These are phyloP conservation scores for Penicillium polonicum DNA, from an alignment of 2,329 filamentous ascomycete genomes.

Conservation along the genomic window DNA sequence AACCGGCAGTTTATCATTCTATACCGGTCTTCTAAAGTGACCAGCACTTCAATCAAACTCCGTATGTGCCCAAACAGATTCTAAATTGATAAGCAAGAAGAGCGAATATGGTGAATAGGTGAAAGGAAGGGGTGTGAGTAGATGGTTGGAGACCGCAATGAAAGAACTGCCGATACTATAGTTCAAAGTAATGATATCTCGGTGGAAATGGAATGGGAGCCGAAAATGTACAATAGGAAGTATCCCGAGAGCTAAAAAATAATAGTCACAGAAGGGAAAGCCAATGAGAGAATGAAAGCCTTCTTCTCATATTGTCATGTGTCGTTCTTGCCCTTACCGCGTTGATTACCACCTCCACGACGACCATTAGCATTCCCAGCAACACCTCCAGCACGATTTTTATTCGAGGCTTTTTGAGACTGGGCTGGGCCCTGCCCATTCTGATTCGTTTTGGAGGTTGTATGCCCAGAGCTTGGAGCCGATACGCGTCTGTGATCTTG, in stretches of 20 bases:
- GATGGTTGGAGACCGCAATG: neutral
- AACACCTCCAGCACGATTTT: constrained; percentile 12
- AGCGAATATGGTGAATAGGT: neutral
- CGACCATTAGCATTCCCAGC: constrained; percentile 16
- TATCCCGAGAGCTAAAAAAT: neutral
- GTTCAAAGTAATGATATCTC: neutral
- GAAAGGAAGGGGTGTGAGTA: neutral
- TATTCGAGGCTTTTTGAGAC: constrained; percentile 9
- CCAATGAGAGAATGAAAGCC: neutral
- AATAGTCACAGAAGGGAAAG: neutral
- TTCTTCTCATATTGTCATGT: constrained; percentile 1
- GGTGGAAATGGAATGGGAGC: neutral
- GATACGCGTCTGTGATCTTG: constrained; percentile 7
- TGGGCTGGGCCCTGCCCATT: constrained; percentile 15
- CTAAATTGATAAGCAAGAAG: neutral
- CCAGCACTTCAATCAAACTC: neutral
- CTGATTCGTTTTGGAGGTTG: constrained; percentile 13
- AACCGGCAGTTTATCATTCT: neutral
- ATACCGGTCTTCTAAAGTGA: neutral
- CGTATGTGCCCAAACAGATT: neutral
- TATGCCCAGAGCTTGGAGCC: neutral
- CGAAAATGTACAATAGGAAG: neutral
- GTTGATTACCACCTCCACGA: constrained; percentile 25
- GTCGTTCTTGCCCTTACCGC: constrained; percentile 23
- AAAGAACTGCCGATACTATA: neutral